Conservation (phyloP, 495 filamentous ascomycete genomes). For the Beverwykella pulmonaria region DNA sequence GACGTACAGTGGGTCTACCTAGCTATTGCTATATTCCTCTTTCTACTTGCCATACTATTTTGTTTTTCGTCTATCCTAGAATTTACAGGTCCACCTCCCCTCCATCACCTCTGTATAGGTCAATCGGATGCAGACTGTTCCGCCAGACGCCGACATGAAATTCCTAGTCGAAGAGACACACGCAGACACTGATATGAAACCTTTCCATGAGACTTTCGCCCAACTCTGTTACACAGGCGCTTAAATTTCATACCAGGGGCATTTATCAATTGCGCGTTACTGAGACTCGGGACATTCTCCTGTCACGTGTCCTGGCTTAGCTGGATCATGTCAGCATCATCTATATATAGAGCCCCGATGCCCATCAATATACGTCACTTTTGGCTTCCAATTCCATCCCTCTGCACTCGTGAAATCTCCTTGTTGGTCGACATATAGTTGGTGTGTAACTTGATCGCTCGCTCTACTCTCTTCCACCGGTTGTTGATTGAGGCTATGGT, state of each 20-base stretch:
- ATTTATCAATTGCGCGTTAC: slow-evolving; percentile 57
- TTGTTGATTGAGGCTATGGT: no score
- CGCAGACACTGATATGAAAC: slow-evolving; percentile 50
- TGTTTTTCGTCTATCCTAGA: slow-evolving; percentile 52
- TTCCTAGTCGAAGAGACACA: slow-evolving; percentile 53
- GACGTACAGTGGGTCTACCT: slow-evolving; percentile 79
- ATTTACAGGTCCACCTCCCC: slow-evolving; percentile 45
- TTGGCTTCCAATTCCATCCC: no score
- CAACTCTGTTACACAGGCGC: slow-evolving; percentile 77
- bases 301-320: no score
- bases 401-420: no score
- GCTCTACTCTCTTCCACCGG: no score
- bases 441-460: no score
- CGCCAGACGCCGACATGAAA: slow-evolving; percentile 54
- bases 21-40: slow-evolving; percentile 57
- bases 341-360: no score
- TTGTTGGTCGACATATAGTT: no score
- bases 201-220: slow-evolving; percentile 63
- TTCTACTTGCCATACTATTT: slow-evolving; percentile 35
- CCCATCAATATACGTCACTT: no score
- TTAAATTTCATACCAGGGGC: slow-evolving; percentile 50
- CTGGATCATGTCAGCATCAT: no score
- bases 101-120: neutral
- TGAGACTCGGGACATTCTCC: no score
- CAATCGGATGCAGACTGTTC: slow-evolving; percentile 32